phyloP scores from a whole-genome alignment of 78 protist genomes.

The Emiliania huxleyi region DNA sequence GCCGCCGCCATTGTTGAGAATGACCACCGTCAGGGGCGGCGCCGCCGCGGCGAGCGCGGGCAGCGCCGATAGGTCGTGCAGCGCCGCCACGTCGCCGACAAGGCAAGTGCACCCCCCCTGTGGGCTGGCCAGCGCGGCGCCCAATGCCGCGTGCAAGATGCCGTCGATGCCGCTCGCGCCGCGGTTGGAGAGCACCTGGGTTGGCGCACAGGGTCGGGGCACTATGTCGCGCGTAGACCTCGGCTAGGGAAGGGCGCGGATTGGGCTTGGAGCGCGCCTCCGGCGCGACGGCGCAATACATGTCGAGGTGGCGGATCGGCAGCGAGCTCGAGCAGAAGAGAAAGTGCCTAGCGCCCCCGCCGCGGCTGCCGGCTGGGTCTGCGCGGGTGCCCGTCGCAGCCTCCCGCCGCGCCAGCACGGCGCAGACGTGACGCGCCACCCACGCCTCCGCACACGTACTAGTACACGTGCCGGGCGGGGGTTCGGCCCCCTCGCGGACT shows the following conservation, averaged over 20 bases:
- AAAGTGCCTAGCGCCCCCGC: neutral
- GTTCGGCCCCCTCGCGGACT: too few relatives aligned
- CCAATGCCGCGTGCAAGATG: neutral
- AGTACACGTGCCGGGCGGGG: too few relatives aligned
- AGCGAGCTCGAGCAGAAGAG: slow-evolving; percentile 19
- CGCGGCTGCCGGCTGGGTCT: too few relatives aligned
- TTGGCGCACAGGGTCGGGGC: too few relatives aligned
- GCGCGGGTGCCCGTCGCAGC: neutral
- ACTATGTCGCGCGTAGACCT: neutral
- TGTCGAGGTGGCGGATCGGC: slow-evolving; percentile 42
- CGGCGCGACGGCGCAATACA: neutral
- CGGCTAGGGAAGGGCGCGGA: too few relatives aligned
- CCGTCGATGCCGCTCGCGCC: slow-evolving; percentile 49
- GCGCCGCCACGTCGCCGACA: slow-evolving; percentile 17
- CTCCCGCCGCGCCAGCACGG: neutral
- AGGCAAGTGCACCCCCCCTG: neutral
- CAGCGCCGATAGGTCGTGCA: neutral
- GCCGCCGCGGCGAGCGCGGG: neutral
- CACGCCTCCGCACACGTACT: neutral
- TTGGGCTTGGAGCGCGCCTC: too few relatives aligned
- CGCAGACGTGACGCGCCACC: neutral
- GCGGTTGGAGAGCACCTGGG: neutral
- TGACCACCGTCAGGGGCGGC: neutral
- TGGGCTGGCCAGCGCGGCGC: neutral
- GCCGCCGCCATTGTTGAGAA: slow-evolving; percentile 42